These are phyloP conservation scores for Podochytrium sp. DNA, from an alignment of 192 early-diverging fungal species.

Conservation along the genomic window DNA sequence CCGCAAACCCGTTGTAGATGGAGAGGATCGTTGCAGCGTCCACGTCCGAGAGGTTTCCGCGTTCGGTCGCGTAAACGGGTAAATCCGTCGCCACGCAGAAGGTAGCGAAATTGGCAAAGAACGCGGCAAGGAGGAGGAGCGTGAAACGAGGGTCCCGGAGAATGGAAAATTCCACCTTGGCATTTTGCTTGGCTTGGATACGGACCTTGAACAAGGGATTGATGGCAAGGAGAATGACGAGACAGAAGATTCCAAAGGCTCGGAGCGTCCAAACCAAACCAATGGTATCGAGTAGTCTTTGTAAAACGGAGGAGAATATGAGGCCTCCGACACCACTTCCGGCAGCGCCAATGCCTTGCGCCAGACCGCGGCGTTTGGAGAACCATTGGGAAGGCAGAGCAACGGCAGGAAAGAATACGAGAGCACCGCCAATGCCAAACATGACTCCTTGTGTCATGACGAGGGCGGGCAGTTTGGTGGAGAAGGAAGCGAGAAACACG, in stretches of 20 bases:
- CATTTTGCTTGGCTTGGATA: no score
- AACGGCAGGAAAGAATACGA: constrained; percentile 67
- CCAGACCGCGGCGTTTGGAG: constrained; percentile 62
- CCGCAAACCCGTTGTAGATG: constrained; percentile 70
- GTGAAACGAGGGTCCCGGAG: constrained; percentile 15
- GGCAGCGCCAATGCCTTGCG: constrained; percentile 72
- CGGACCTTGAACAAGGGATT: constrained; percentile 23
- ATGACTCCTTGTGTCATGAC: constrained; percentile 73
- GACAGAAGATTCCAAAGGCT: constrained; percentile 62
- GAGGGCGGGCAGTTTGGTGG: constrained; percentile 53
- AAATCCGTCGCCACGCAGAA: background rate
- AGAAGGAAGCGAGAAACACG: constrained; percentile 19
- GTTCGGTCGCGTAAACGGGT: constrained; percentile 3
- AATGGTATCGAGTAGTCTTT: constrained; percentile 58
- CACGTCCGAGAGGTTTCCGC: background rate
- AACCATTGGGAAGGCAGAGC: constrained; percentile 74
- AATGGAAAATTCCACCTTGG: constrained; percentile 20
- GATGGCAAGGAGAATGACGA: constrained; percentile 44
- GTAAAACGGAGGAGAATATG: constrained; percentile 60
- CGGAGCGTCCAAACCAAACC: constrained; percentile 71
- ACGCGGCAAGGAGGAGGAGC: constrained; percentile 24
- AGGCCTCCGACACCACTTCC: constrained; percentile 78
- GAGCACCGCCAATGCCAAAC: constrained; percentile 70
- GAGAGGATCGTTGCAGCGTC: constrained; percentile 35
- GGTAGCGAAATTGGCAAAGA: constrained; percentile 41